A percentile compares a stretch with the other conserved stretches of the same genome.
Evolutionary conservation across 768 basidiomycete genomes (phyloP).

Genomic region (Termitomyces sp.): DNA sequence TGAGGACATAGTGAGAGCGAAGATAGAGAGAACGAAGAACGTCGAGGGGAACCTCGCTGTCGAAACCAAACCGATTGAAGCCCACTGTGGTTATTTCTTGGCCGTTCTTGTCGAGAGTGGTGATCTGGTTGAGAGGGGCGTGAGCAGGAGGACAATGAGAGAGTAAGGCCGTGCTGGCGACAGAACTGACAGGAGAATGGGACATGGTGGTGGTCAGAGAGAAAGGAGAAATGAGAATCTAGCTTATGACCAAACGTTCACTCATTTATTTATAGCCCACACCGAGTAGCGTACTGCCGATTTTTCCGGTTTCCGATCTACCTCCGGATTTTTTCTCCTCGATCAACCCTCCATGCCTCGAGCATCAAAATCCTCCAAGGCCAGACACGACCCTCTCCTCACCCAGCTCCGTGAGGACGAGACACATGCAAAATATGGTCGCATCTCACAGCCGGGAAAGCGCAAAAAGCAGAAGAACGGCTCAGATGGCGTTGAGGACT

Average conservation of each 20-base stretch:
- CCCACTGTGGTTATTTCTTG: slow-evolving; percentile 76
- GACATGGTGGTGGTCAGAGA: slow-evolving; percentile 13
- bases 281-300: background rate
- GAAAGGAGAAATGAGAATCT: slow-evolving; percentile 5
- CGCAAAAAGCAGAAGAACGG: slow-evolving; percentile 55
- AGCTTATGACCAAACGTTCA: slow-evolving; percentile 2
- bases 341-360: slow-evolving; percentile 54
- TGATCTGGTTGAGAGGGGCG: slow-evolving; percentile 36
- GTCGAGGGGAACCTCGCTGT: slow-evolving; percentile 77
- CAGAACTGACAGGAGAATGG: slow-evolving; percentile 20
- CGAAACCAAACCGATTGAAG: slow-evolving; percentile 82
- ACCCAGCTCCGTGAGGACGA: slow-evolving; percentile 82
- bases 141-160: slow-evolving; percentile 4
- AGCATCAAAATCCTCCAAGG: slow-evolving; percentile 46
- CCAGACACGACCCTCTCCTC: slow-evolving; percentile 83
- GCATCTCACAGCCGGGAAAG: slow-evolving; percentile 68
- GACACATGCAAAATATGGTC: slow-evolving; percentile 69
- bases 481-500: slow-evolving; percentile 42
- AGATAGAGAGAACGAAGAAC: slow-evolving; percentile 85
- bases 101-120: slow-evolving; percentile 69
- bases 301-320: slow-evolving; percentile 9
- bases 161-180: background rate
- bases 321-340: slow-evolving; percentile 10
- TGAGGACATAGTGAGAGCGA: slow-evolving; percentile 67
- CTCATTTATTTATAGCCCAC: slow-evolving; percentile 8